These are phyloP conservation scores for Funneliformis caledonium DNA, from an alignment of 371 early-diverging fungal species.

Conservation along the genomic window DNA sequence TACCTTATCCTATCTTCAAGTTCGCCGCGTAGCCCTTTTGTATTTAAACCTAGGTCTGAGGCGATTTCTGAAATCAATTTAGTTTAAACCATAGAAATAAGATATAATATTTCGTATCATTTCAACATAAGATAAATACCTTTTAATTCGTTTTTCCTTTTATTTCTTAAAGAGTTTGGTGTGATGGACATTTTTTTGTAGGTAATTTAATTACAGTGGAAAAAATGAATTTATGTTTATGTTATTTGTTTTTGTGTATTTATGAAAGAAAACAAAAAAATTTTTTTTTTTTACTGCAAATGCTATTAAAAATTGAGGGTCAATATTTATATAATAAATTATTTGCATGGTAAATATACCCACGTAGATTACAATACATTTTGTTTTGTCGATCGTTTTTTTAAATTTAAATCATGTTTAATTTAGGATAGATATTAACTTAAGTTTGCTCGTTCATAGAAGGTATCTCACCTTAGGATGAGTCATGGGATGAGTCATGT, in stretches of 20 bases:
- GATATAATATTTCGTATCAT: background rate
- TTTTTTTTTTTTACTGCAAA: no score
- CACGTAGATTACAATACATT: no score
- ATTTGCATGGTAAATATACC: no score
- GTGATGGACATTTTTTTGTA: conserved; percentile 1
- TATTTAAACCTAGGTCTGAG: background rate
- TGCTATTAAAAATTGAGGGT: no score
- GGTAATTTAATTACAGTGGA: background rate
- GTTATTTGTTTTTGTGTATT: background rate
- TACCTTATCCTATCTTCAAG: conserved; percentile 34
- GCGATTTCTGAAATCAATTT: conserved; percentile 26
- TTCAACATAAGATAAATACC: background rate
- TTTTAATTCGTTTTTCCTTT: conserved; percentile 26
- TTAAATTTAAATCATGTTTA: no score
- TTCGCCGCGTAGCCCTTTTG: conserved; percentile 18
- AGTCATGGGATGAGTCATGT: no score
- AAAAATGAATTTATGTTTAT: background rate
- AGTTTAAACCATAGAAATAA: background rate
- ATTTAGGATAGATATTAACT: no score
- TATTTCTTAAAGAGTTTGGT: background rate
- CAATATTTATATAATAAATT: no score
- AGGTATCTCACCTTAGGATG: no score
- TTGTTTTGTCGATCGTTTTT: no score
- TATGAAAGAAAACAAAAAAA: no score
- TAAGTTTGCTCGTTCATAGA: no score